Conservation (phyloP, 352 stramenopile genomes). For the Phytophthora multivora region DNA sequence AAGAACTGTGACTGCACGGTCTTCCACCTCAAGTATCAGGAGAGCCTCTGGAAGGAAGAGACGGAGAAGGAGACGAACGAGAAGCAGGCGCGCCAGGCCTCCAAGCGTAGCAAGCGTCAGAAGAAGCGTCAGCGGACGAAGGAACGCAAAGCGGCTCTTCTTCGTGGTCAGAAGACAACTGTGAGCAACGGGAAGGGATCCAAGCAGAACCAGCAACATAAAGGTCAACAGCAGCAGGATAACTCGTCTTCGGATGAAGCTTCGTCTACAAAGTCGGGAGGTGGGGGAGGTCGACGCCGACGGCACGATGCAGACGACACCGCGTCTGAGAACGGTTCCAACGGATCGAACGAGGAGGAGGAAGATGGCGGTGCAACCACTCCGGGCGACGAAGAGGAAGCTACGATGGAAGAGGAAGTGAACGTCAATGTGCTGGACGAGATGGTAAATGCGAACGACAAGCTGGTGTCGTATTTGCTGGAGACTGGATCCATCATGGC, state of each 20-base stretch:
- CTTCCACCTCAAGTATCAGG: slow-evolving; percentile 98
- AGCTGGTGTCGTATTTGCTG: slow-evolving; percentile 84
- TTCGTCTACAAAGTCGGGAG: slow-evolving; percentile 43
- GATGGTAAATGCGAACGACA: slow-evolving; percentile 86
- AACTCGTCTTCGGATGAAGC: slow-evolving; percentile 67
- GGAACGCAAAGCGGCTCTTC: slow-evolving; percentile 76
- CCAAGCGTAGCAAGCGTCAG: slow-evolving; percentile 84
- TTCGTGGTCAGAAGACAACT: slow-evolving; percentile 42
- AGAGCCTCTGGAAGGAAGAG: slow-evolving; percentile 94
- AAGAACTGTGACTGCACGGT: slow-evolving; percentile 96
- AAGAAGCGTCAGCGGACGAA: slow-evolving; percentile 87
- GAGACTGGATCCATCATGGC: slow-evolving; percentile 89
- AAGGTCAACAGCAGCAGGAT: slow-evolving; percentile 42
- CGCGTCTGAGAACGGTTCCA: slow-evolving; percentile 59
- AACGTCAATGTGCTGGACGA: slow-evolving; percentile 74
- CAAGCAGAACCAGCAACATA: slow-evolving; percentile 44
- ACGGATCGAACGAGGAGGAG: slow-evolving; percentile 52
- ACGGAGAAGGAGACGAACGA: slow-evolving; percentile 92
- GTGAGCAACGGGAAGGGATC: slow-evolving; percentile 34
- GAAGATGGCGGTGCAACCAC: slow-evolving; percentile 40
- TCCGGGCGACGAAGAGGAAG: slow-evolving; percentile 39
- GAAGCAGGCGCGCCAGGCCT: slow-evolving; percentile 89
- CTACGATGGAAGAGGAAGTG: slow-evolving; percentile 45
- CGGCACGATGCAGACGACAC: slow-evolving; percentile 64
- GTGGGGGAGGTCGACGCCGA: slow-evolving; percentile 28